Evolutionary conservation across 1,139 yeast species (phyloP).

Genomic region (Taphrina deformans): DNA sequence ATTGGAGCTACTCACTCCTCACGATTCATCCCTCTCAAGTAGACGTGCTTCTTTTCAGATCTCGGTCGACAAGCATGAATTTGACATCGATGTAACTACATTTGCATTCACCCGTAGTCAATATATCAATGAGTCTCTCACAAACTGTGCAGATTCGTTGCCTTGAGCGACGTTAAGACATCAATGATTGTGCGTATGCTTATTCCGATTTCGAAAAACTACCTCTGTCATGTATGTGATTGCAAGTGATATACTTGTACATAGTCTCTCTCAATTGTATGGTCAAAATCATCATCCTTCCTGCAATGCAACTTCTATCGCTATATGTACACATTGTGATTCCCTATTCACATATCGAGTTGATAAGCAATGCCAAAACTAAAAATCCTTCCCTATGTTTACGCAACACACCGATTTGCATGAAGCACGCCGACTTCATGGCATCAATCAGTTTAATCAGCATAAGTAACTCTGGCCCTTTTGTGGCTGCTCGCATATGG

Average conservation of each 20-base stretch:
- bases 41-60: conserved; percentile 37
- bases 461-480: conserved; percentile 11
- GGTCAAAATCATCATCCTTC: neutral
- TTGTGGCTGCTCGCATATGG: neutral
- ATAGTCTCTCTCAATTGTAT: neutral
- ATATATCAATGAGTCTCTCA: conserved; percentile 25
- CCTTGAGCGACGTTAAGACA: conserved; percentile 24
- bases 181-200: neutral
- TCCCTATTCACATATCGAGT: neutral
- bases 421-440: no score
- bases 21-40: conserved; percentile 71
- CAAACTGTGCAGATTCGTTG: conserved; percentile 28
- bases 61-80: neutral
- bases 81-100: neutral
- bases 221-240: no score
- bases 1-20: conserved; percentile 73
- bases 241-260: neutral
- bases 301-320: neutral
- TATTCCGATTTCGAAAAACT: no score
- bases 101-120: neutral
- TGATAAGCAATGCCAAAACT: neutral
- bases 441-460: neutral
- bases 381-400: neutral
- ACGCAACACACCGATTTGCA: neutral
- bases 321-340: no score